Conservation (phyloP, 1,139 yeast genomes). For the Pichiaceae sp. region DNA sequence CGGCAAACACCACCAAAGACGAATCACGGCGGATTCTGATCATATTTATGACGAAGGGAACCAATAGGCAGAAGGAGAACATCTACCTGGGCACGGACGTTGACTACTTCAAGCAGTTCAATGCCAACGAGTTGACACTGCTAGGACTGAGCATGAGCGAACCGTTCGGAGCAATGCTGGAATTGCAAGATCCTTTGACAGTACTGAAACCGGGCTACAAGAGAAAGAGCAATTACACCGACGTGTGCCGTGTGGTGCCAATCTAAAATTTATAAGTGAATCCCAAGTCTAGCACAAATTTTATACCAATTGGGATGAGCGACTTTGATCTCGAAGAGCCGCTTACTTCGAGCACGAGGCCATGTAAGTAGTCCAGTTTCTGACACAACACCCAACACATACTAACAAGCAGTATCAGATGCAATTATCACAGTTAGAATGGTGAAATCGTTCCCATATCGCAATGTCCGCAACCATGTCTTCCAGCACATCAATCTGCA, state of each 20-base stretch:
- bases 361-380: conserved; percentile 26
- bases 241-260: conserved; percentile 6
- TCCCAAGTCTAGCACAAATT: no score
- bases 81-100: conserved; percentile 5
- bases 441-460: conserved; percentile 84
- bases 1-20: conserved; percentile 22
- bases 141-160: conserved; percentile 10
- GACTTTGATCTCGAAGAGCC: conserved; percentile 41
- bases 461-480: conserved; percentile 80
- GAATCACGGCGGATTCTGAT: conserved; percentile 19
- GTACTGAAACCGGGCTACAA: conserved; percentile 4
- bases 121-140: conserved; percentile 6
- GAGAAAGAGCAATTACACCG: conserved; percentile 7
- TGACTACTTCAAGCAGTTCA: conserved; percentile 8
- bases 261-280: no score
- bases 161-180: conserved; percentile 9
- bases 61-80: conserved; percentile 24
- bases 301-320: conserved; percentile 3
- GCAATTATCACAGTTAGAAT: conserved; percentile 79
- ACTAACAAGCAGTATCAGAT: conserved; percentile 33
- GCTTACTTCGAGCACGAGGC: conserved; percentile 58
- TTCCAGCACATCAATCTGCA: conserved; percentile 66
- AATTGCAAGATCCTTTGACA: conserved; percentile 7
- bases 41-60: conserved; percentile 23
- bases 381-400: background rate